Evolutionary conservation across 352 stramenopile genomes (phyloP), one percentile per base, ranked within the genome.

Genomic region (Phytophthora pistaciae): DNA sequence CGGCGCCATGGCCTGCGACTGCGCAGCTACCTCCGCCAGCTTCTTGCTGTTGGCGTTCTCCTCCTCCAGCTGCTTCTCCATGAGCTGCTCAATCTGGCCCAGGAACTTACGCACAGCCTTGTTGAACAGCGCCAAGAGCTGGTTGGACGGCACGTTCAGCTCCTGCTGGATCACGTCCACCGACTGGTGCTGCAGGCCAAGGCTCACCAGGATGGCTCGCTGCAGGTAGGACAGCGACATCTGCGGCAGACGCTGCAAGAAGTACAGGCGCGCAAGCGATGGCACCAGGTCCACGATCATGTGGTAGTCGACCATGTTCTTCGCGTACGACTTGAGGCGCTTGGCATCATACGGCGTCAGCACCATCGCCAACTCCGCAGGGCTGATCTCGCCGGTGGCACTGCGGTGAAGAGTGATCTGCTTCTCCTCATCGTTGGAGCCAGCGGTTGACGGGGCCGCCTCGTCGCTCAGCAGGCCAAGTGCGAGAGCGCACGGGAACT

Each of bases 271-370:
- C 40, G 95, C 88, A 18, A 99, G 77, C 33, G 86, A 91, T 38
- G 98, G 97, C 44, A 99, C 74, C 27, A 99, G 81, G 80, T 99
- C 98, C 20, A 98, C 96, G 57, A 99, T 98, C 72, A 99, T 96
- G 86, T 99, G 98, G 83, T 99, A 99, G 83, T 99, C 98, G 63
- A 99, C 98, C 58, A 99, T 87, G 78, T 99, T 99, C 70, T 98
- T 95, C 40, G 96, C 88, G 81, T 99, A 99, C 9, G 98, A 92
- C 70, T 99, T 97, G 53, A 99, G 90, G 18, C 98, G 95, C 79
- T 99, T 98, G 29, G 99, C 82, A 81, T 99, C 98, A 84, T 99
- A 98, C 20, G 93, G 89, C n/a, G 96, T 99, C 52, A 99, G 78
- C 55, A 98, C 82, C 78, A 98, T 98, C 25, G 87, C 84, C 20